Evolutionary conservation across 116 monocot species (phyloP).

Genomic region (Phalaenopsis hybrid): DNA sequence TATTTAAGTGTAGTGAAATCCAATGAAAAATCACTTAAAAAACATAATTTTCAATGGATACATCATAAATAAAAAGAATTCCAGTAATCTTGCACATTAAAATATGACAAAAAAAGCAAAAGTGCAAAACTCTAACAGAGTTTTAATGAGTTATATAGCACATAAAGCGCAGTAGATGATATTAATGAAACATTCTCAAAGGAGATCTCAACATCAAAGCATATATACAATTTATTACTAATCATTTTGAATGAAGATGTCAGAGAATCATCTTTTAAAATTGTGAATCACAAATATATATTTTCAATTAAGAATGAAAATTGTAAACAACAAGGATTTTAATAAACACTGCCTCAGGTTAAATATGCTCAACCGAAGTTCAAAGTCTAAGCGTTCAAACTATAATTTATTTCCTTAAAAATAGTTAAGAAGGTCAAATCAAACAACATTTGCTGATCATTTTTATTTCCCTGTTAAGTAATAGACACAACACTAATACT

Average conservation of each 20-base stretch:
- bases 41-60: neutral
- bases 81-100: neutral
- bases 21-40: neutral
- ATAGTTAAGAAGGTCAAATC: neutral
- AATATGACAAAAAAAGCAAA: neutral
- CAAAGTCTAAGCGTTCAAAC: neutral
- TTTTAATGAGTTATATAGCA: neutral
- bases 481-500: too few species aligned
- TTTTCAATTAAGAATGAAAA: too few species aligned
- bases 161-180: neutral
- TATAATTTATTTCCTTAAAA: neutral
- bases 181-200: too few species aligned
- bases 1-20: neutral
- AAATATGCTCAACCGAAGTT: neutral
- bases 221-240: neutral
- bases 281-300: too few species aligned
- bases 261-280: too few species aligned
- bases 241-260: too few species aligned
- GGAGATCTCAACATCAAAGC: neutral
- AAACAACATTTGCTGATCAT: neutral
- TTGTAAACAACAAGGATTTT: too few species aligned
- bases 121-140: neutral
- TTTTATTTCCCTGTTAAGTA: conserved; percentile 3
- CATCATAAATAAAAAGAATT: neutral
- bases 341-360: neutral